Base-by-base conservation (phyloP, 2,329 filamentous ascomycete species). In the Claviceps arundinis region DNA sequence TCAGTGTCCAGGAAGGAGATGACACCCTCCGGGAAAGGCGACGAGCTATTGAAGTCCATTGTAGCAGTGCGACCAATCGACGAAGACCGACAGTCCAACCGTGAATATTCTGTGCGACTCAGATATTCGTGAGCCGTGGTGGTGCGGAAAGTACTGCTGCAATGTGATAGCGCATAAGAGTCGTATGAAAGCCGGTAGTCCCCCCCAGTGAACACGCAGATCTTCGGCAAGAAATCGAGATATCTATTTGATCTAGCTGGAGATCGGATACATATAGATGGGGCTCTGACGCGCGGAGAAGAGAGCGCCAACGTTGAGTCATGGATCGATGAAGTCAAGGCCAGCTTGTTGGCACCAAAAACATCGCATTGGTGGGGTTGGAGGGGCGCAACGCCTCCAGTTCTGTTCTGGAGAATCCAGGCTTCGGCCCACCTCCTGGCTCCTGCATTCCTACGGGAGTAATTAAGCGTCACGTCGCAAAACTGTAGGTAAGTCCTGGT, bases 1-100 rank as follows among this genome's bases (percentile, higher is more conserved):
- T 84, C 81, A 16, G 86, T 91, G 64, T 93, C 87, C 51, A 93
- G 75, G 64, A 93, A 85, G 63, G 87, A 91, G 62, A 82, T 86
- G 64, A 91, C 81, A 50, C 87, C 87, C 70, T 87, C 85, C 4
- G 85, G 83, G 56, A 77, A 83, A 53, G 79, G 78, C 52, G 78
- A 80, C 37, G 78, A 78, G 70, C 76, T 80, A 66, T 83, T 81
- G 68, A 84, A 84, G 57, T 80, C 78, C 80, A 84, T 84, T 56
- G 38, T 57, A 22, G 42, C 40, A 17, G 34, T 46, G 5, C 16
- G 14, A 24, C 9, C 24, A 8, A 22, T 22, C 8, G 6, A 14
- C 22, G 38, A 43, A 43, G 5, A n/a, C 16, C 22, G 16, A 42
- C 37, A 7, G 38, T 13, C 4, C 22, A 17, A n/a, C n/a, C 5